Conservation (phyloP, 2,329 filamentous ascomycete species). For the Phaeomoniella chlamydospora region DNA sequence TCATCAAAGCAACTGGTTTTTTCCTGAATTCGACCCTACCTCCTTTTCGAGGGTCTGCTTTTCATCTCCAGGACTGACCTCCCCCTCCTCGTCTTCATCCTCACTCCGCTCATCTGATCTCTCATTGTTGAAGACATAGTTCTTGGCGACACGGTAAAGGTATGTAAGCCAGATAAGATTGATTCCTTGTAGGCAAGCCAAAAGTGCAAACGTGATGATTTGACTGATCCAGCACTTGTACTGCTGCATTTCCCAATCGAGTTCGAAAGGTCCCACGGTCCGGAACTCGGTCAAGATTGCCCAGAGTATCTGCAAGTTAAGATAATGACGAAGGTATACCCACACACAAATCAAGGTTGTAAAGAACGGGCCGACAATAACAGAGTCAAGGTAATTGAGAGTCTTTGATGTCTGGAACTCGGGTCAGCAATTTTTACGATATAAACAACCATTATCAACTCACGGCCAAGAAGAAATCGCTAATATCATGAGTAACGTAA, state of each 20-base stretch:
- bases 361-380: slow-evolving; percentile 72
- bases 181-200: slow-evolving; percentile 28
- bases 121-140: slow-evolving; percentile 22
- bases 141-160: slow-evolving; percentile 27
- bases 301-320: slow-evolving; percentile 33
- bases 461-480: slow-evolving; percentile 89
- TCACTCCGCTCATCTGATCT: slow-evolving; percentile 28
- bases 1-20: too few species aligned
- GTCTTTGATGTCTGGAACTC: slow-evolving; percentile 63
- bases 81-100: slow-evolving; percentile 21
- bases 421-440: neutral
- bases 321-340: slow-evolving; percentile 78
- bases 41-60: too few species aligned
- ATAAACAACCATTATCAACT: slow-evolving; percentile 6
- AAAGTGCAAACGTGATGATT: slow-evolving; percentile 27
- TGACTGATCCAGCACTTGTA: slow-evolving; percentile 35
- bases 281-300: slow-evolving; percentile 30
- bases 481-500: slow-evolving; percentile 89
- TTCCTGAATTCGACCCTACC: too few species aligned
- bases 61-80: slow-evolving; percentile 4
- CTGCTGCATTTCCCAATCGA: slow-evolving; percentile 33
- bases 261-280: slow-evolving; percentile 29
- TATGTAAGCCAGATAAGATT: slow-evolving; percentile 32
- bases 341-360: slow-evolving; percentile 66
- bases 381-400: slow-evolving; percentile 76